Evolutionary conservation across 768 basidiomycete species (phyloP).

Genomic region (Auriculariales sp.): DNA sequence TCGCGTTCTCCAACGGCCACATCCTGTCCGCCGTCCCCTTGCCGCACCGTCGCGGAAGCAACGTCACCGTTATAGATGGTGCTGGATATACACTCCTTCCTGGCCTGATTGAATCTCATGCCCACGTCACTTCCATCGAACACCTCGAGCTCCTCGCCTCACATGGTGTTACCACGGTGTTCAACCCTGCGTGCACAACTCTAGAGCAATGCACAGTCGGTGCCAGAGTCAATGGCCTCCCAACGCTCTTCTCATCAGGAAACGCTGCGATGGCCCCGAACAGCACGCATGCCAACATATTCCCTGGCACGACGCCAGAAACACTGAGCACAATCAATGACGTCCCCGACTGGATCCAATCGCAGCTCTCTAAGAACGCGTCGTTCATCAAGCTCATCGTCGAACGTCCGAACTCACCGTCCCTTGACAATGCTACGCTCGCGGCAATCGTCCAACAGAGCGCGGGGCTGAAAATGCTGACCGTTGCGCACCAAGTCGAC

Average conservation of each 20-base stretch:
- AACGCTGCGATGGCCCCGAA: neutral
- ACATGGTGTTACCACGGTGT: neutral
- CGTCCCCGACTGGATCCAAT: neutral
- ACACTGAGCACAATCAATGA: neutral
- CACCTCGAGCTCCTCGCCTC: neutral
- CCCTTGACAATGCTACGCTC: neutral
- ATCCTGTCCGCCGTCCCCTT: conserved; percentile 86
- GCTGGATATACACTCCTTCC: neutral
- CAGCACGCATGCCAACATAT: neutral
- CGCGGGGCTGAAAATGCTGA: neutral
- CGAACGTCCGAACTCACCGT: neutral
- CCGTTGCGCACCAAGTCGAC: neutral
- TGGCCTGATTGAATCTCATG: neutral
- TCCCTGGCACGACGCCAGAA: neutral
- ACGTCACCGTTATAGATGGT: neutral
- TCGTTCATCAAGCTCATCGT: neutral
- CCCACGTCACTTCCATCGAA: neutral
- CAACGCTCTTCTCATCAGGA: neutral
- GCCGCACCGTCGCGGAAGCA: too few species aligned
- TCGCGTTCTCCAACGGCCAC: conserved; percentile 90
- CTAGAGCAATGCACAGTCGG: neutral
- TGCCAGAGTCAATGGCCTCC: neutral
- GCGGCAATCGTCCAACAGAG: neutral
- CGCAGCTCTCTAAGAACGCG: neutral
- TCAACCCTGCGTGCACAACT: neutral